These are phyloP conservation scores for Rhododendron henanense DNA, from an alignment of 148 eudicot genomes.

Conservation along the genomic window DNA sequence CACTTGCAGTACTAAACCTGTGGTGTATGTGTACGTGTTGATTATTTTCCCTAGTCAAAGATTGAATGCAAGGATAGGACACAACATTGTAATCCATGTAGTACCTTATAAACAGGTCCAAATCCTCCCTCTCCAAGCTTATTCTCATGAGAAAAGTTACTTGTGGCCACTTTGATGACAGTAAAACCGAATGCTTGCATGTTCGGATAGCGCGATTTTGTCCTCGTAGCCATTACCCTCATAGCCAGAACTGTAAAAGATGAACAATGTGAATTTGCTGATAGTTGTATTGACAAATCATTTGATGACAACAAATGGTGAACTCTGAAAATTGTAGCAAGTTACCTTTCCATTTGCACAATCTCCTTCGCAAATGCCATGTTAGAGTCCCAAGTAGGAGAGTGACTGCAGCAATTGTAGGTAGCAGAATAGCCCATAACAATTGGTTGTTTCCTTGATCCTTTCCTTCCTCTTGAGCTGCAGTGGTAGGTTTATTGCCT, in stretches of 20 bases:
- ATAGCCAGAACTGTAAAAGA: background rate
- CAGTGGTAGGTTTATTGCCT: background rate
- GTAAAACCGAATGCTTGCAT: constrained; percentile 28
- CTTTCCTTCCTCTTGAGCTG: constrained; percentile 19
- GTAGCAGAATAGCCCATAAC: constrained; percentile 15
- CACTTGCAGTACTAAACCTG: background rate
- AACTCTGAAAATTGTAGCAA: background rate
- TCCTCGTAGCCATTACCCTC: background rate
- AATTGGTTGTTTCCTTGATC: background rate
- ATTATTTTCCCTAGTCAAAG: background rate
- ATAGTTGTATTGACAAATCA: background rate
- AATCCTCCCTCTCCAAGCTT: too few species aligned
- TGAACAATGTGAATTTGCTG: background rate
- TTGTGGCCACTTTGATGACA: too few species aligned
- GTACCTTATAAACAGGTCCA: constrained; percentile 47
- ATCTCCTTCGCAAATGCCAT: constrained; percentile 9
- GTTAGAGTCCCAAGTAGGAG: constrained; percentile 16
- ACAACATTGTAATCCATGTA: background rate
- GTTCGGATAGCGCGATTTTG: constrained; percentile 10
- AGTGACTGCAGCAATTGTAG: constrained; percentile 12
- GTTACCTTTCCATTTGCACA: constrained; percentile 17
- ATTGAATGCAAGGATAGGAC: background rate
- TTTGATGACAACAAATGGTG: background rate
- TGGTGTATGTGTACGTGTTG: background rate
- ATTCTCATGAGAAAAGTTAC: too few species aligned